Base-by-base conservation (phyloP, 2,329 filamentous ascomycete species). In the Cercospora sojina region DNA sequence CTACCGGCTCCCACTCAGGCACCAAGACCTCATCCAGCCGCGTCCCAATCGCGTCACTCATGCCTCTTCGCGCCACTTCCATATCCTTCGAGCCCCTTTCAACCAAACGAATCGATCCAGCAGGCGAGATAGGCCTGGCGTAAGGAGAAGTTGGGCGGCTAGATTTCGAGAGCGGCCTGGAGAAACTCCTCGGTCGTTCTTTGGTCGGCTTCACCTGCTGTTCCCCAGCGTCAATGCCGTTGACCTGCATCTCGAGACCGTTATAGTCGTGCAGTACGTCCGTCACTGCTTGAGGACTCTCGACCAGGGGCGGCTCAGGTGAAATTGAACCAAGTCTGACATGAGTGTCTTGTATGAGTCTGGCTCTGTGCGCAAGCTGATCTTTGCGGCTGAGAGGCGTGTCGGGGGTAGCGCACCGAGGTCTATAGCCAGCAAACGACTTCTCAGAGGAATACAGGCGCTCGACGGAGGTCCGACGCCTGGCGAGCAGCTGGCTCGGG, bases 371-470 rank as follows among this genome's bases (percentile, higher is more conserved):
- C 4, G 62, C 65, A 27, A 67, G 65, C 43, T 67, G 61, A 20
- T 67, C 61, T 38, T 63, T 63, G 5, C 65, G 65, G 47, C 65
- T 63, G 16, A 59, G 51, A 13, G 65, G 57, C 32, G 65, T 64
- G 18, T 67, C 61, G 16, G 65, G 61, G 13, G 61, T 67, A 20
- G 41, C 27, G n/a, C 65, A 56, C 13, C 65, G 56, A 31, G 56
- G 10, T 25, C 41, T 66, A 7, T 60, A 25, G 3, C 18, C 12
- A 25, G 25, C 25, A 12, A 25, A 25, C 3, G 47, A 51, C 13
- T 41, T 55, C 10, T 62, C 43, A n/a, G 47, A 53, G 16, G 43
- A 62, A 35, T 53, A 1, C 1, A 62, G 7, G 7, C 35, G 47
- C 20, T 62, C 59, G 16, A 32, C 12, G 18, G 47, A 41, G n/a